Conservation (phyloP, 2,329 filamentous ascomycete species). For the Neodidymelliopsis sp. region DNA sequence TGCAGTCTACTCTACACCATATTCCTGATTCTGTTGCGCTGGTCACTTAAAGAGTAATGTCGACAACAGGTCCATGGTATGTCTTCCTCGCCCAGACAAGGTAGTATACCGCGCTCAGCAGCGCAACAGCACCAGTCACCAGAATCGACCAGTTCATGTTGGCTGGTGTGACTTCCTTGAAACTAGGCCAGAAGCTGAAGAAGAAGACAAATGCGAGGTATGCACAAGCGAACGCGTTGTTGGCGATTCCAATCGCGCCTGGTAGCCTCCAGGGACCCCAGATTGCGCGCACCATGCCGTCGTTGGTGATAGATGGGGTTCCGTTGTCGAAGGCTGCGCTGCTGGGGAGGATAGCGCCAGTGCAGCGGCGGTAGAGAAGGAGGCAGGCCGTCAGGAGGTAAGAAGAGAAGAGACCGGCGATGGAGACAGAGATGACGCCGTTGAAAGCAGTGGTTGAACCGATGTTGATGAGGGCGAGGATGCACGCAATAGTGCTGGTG, state of each 20-base stretch:
- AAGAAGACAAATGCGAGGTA: constrained; percentile 38
- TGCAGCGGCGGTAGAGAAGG: constrained; percentile 37
- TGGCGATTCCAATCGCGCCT: constrained; percentile 24
- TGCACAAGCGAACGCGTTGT: constrained; percentile 33
- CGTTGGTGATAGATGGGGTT: neutral
- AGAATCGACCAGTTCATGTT: constrained; percentile 42
- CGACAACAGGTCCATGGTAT: constrained; percentile 38
- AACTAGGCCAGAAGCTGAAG: constrained; percentile 40
- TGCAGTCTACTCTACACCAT: no score
- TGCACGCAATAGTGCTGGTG: constrained; percentile 46
- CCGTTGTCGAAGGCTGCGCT: constrained; percentile 8
- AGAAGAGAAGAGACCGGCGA: constrained; percentile 37
- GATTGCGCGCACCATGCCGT: constrained; percentile 16
- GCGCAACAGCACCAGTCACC: constrained; percentile 26
- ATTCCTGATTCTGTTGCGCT: no score
- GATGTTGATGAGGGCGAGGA: constrained; percentile 59
- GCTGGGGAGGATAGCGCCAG: constrained; percentile 24
- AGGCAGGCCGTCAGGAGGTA: constrained; percentile 34
- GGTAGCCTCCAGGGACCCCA: constrained; percentile 40
- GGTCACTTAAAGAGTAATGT: constrained; percentile 14
- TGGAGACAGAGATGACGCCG: constrained; percentile 37
- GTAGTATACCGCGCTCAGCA: constrained; percentile 34
- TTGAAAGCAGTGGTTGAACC: constrained; percentile 45
- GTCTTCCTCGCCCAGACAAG: constrained; percentile 32
- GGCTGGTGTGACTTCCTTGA: constrained; percentile 22